phyloP scores from a whole-genome alignment of 2,329 filamentous ascomycete species.

The Colletotrichum shisoi region DNA sequence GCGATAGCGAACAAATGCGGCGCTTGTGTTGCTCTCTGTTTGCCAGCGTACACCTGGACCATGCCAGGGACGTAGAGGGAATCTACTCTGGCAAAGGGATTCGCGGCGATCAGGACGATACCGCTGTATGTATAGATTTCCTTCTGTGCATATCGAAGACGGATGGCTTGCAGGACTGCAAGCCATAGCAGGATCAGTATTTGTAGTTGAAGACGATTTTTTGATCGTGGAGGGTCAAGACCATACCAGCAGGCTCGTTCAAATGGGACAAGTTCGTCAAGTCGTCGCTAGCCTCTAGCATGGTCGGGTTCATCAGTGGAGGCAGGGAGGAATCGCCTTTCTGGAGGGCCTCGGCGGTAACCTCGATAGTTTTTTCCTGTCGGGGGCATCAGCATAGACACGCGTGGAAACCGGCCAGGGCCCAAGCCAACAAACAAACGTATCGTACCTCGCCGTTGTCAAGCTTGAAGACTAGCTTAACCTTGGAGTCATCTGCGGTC shows the following conservation, averaged over 20 bases:
- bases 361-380: conserved; percentile 81
- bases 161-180: conserved; percentile 93
- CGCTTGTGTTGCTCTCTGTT: conserved; percentile 93
- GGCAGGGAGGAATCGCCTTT: conserved; percentile 81
- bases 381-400: conserved; percentile 27
- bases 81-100: conserved; percentile 96
- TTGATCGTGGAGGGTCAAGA: not conserved
- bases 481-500: conserved; percentile 82
- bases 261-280: conserved; percentile 96
- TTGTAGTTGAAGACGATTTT: not conserved
- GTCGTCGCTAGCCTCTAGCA: conserved; percentile 98
- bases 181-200: conserved; percentile 34
- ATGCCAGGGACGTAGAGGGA: conserved; percentile 98
- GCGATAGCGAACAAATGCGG: conserved; percentile 98
- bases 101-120: conserved; percentile 97
- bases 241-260: conserved; percentile 92
- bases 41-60: conserved; percentile 99
- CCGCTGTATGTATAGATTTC: conserved; percentile 99
- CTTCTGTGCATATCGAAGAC: conserved; percentile 95
- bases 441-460: conserved; percentile 85
- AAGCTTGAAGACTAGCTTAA: conserved; percentile 84
- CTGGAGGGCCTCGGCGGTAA: conserved; percentile 77
- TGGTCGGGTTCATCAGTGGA: conserved; percentile 95
- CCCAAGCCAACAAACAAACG: not conserved
- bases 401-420: conserved; percentile 12